Evolutionary conservation across 2,329 filamentous ascomycete species (phyloP), one percentile per base, ranked within the genome.

Genomic region (Cercospora sp.): DNA sequence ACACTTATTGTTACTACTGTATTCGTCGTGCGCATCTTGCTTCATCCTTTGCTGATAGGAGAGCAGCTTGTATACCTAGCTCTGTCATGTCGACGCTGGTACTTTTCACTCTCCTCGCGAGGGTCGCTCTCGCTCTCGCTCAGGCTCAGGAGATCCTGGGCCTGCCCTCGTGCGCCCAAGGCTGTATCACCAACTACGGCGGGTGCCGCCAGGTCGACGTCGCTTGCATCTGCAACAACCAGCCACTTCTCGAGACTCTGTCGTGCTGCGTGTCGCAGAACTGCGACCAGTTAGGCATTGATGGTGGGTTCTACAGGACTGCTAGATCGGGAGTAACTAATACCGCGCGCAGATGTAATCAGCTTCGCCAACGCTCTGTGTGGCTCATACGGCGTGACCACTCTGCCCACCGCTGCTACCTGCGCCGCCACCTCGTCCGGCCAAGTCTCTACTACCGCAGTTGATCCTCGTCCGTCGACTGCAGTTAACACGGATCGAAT

Each of bases 191-290:
- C 42, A 74, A 67, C 70, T 79, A 80, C 36, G 79, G 78, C 51
- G 76, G 75, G 63, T 83, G 81, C 73, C 66, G 69, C 45, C 68
- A 72, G 5, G 69, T 82, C 67, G 79, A 82, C 60, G 76, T 82
- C 62, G 73, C 75, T 36, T 83, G 81, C 72, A 81, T 83, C 69
- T 83, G 81, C 73, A 72, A 69, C 28, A 81, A 80, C 74, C 67
- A 64, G 2, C 69, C 70, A 2, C 74, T 80, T 33, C 78, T 83
- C 63, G 60, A 67, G 45, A 73, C 72, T 12, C 73, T 83, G 30
- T 78, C 79, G 2, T 83, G 81, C 78, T 83, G 81, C 70, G 79
- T 83, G 42, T 75, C 76, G 60, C 69, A 72, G 23, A 68, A 69
- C 5, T 83, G 81, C 71, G 69, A 68, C 62, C 57, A 36, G 6